phyloP scores from a whole-genome alignment of 139 green algal species.

The Coelastrella sp. region DNA sequence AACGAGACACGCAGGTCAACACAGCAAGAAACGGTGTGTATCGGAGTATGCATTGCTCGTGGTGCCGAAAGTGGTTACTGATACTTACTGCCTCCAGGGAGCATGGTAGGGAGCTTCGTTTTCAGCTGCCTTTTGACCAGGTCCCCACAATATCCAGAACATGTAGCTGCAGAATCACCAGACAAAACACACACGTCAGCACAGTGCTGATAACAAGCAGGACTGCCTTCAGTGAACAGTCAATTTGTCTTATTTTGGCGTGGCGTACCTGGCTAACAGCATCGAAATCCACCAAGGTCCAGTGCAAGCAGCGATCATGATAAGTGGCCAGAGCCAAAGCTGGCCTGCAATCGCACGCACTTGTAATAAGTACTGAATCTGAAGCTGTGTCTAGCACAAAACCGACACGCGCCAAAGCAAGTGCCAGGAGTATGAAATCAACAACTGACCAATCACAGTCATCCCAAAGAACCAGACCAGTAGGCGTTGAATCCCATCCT shows the following conservation, averaged over 20 bases:
- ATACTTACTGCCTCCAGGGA: conserved; percentile 35
- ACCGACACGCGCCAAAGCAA: no score
- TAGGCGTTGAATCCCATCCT: conserved; percentile 17
- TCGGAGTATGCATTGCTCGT: no score
- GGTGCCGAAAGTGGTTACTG: no score
- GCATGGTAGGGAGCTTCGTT: conserved; percentile 36
- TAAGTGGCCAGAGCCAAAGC: conserved; percentile 44
- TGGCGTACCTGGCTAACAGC: neutral
- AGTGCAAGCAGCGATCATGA: conserved; percentile 17
- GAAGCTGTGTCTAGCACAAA: no score
- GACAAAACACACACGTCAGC: neutral
- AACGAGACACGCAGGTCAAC: no score
- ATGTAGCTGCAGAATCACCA: conserved; percentile 19
- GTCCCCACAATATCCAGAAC: conserved; percentile 32
- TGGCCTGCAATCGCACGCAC: conserved; percentile 17
- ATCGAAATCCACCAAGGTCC: neutral
- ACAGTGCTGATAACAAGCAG: neutral
- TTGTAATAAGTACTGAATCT: neutral
- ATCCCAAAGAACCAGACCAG: conserved; percentile 17
- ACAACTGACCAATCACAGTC: conserved; percentile 8
- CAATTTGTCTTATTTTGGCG: no score
- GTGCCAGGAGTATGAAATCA: neutral
- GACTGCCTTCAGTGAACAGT: no score
- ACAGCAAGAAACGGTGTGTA: no score
- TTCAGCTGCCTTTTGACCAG: conserved; percentile 11